Evolutionary conservation across 1,284 basidiomycete species (phyloP).

Genomic region (Thecaphora thlaspeos): DNA sequence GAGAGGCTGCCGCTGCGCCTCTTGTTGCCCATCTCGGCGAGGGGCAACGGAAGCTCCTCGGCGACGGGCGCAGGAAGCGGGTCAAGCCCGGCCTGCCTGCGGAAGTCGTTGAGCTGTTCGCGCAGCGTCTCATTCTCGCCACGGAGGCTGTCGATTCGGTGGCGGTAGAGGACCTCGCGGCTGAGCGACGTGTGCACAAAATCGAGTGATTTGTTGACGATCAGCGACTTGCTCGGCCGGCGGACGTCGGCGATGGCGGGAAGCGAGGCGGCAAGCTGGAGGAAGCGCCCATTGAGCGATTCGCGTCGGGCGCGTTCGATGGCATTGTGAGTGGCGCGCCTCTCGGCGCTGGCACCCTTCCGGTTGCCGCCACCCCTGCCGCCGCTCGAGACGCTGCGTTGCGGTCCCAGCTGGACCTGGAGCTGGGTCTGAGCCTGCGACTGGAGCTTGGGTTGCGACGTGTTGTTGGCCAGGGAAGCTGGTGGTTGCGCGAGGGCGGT

Average conservation of each 20-base stretch:
- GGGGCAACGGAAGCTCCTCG: slow-evolving; percentile 27
- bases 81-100: slow-evolving; percentile 33
- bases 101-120: slow-evolving; percentile 41
- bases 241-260: slow-evolving; percentile 46
- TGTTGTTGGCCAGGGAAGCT: too few relatives aligned
- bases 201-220: slow-evolving; percentile 50
- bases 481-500: too few relatives aligned
- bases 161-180: slow-evolving; percentile 39
- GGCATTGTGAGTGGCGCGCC: slow-evolving; percentile 49
- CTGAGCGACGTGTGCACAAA: slow-evolving; percentile 46
- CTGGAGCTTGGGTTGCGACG: neutral
- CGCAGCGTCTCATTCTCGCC: slow-evolving; percentile 37
- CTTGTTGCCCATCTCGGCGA: slow-evolving; percentile 31
- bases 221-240: slow-evolving; percentile 46
- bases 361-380: slow-evolving; percentile 47
- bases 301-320: slow-evolving; percentile 50
- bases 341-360: slow-evolving; percentile 47
- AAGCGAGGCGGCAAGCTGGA: slow-evolving; percentile 42
- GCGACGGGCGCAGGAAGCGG: slow-evolving; percentile 16
- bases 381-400: slow-evolving; percentile 1
- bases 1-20: slow-evolving; percentile 13
- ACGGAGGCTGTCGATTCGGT: slow-evolving; percentile 36
- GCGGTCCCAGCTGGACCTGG: neutral
- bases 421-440: neutral
- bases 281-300: slow-evolving; percentile 47